Conservation (phyloP, 2,329 filamentous ascomycete genomes). For the Sporothrix phasma region DNA sequence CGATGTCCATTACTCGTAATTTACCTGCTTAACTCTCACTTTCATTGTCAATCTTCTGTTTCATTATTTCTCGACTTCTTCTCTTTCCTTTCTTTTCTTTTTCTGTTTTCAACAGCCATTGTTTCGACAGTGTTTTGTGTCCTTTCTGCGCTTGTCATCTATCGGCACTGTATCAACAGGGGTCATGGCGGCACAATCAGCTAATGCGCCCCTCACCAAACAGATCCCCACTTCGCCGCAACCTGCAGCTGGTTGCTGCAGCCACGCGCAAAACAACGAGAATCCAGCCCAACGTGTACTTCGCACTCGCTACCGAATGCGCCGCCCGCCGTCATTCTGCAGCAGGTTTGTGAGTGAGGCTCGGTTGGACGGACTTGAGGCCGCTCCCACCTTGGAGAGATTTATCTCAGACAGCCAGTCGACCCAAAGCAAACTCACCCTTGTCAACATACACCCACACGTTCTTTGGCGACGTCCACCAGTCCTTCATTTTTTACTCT, state of each 20-base stretch:
- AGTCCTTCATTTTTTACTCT: background rate
- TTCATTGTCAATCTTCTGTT: background rate
- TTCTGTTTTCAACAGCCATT: background rate
- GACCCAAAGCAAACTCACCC: background rate
- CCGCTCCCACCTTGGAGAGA: background rate
- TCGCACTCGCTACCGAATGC: background rate
- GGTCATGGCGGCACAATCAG: background rate
- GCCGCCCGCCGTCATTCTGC: background rate
- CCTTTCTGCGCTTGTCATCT: background rate
- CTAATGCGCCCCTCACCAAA: slow-evolving; percentile 2
- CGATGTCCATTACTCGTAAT: too few relatives aligned
- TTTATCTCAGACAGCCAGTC: background rate
- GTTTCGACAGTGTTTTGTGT: background rate
- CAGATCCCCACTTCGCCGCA: background rate
- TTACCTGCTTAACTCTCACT: too few relatives aligned
- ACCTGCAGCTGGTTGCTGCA: slow-evolving; percentile 1
- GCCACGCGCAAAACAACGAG: background rate
- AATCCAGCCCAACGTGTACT: background rate
- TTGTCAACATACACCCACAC: background rate
- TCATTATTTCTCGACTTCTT: background rate
- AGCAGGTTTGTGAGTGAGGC: background rate
- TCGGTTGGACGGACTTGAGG: background rate
- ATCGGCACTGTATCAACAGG: slow-evolving; percentile 1
- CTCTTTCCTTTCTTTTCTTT: background rate
- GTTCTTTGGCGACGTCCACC: background rate